These are phyloP conservation scores for Colletotrichum tabaci DNA, from an alignment of 2,329 filamentous ascomycete genomes.

Conservation along the genomic window DNA sequence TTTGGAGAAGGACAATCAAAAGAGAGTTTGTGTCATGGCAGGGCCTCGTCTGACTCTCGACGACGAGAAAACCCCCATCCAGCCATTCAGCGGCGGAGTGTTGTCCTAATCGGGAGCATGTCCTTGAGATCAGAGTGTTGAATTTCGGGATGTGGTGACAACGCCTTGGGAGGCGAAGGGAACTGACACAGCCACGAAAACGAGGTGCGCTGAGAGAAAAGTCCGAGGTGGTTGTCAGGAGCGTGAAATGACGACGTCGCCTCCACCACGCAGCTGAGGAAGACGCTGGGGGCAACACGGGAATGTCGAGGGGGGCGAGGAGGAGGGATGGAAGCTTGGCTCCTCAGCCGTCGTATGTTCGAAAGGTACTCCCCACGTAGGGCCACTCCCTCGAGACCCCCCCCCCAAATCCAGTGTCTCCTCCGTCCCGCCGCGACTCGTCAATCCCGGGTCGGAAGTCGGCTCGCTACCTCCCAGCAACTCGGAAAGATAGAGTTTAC, in stretches of 20 bases:
- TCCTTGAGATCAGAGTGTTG: conserved; percentile 5
- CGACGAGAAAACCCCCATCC: conserved; percentile 4
- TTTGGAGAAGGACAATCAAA: conserved; percentile 23
- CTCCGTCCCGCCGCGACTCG: conserved; percentile 32
- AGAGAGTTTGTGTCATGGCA: conserved; percentile 39
- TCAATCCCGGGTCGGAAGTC: conserved; percentile 39
- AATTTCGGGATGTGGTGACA: conserved; percentile 21
- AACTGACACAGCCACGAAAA: conserved; percentile 13
- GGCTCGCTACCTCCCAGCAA: conserved; percentile 33
- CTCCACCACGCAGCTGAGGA: conserved; percentile 10
- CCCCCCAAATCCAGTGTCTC: conserved; percentile 8
- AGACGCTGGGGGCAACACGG: conserved; percentile 24
- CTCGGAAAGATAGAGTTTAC: conserved; percentile 40
- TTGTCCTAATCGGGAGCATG: conserved; percentile 31
- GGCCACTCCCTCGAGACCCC: conserved; percentile 21
- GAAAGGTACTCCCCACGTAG: neutral
- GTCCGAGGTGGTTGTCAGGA: neutral
- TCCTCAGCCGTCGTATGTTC: conserved; percentile 7
- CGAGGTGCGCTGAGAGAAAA: neutral
- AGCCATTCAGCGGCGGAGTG: conserved; percentile 32
- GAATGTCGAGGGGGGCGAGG: conserved; percentile 31
- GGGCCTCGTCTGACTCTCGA: conserved; percentile 29
- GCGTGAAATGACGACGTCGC: neutral
- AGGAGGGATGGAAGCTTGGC: conserved; percentile 32
- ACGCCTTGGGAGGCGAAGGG: conserved; percentile 12